phyloP scores from a whole-genome alignment of 345 rosid species.

The Corchorus olitorius region DNA sequence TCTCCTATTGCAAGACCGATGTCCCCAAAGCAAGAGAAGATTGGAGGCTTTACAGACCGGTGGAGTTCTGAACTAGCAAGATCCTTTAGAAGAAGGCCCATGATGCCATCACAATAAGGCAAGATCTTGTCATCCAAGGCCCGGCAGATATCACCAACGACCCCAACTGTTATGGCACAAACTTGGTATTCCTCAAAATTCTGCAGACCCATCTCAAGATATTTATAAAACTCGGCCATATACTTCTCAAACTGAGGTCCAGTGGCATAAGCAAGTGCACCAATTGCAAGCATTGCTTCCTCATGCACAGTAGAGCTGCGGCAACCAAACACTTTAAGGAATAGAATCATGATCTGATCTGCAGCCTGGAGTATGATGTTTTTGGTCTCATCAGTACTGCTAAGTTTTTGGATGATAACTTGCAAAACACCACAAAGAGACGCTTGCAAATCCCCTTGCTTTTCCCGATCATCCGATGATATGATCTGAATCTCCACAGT shows the following conservation, averaged over 20 bases:
- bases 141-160: constrained; percentile 87
- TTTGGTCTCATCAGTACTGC: constrained; percentile 65
- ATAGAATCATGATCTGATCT: constrained; percentile 81
- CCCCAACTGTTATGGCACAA: constrained; percentile 88
- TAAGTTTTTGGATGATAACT: constrained; percentile 88
- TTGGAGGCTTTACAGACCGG: constrained; percentile 95
- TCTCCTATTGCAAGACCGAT: constrained; percentile 86
- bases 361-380: constrained; percentile 61
- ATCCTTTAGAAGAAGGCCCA: constrained; percentile 69
- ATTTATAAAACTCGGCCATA: constrained; percentile 76
- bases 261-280: constrained; percentile 90
- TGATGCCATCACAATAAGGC: constrained; percentile 88
- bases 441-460: constrained; percentile 90
- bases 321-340: constrained; percentile 84
- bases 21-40: constrained; percentile 91
- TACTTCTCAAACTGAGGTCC: constrained; percentile 80
- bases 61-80: constrained; percentile 77
- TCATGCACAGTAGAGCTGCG: constrained; percentile 95
- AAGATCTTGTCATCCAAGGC: constrained; percentile 75
- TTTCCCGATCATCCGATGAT: constrained; percentile 84
- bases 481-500: constrained; percentile 72
- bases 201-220: constrained; percentile 87
- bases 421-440: constrained; percentile 93
- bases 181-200: constrained; percentile 93
- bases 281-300: constrained; percentile 99